These are phyloP conservation scores for Jackrogersella minutella DNA, from an alignment of 495 filamentous ascomycete genomes.

Conservation along the genomic window DNA sequence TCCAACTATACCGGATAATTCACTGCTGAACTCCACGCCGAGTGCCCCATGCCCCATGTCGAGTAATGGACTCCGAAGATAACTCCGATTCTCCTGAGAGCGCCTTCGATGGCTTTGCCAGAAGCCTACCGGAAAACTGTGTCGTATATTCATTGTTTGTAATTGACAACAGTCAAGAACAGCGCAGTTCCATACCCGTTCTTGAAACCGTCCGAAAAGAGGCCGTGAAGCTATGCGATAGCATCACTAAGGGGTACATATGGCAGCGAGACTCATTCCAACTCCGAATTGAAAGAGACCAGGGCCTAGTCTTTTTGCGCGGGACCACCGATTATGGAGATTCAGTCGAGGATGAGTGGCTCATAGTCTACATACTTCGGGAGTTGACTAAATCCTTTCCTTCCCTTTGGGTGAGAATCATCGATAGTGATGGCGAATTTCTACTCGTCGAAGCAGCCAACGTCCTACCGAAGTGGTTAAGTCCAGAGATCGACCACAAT, in stretches of 20 bases:
- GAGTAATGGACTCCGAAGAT: conserved; percentile 30
- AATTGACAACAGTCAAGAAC: conserved; percentile 64
- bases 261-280: conserved; percentile 89
- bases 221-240: conserved; percentile 67
- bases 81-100: conserved; percentile 48
- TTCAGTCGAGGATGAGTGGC: conserved; percentile 96
- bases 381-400: conserved; percentile 77
- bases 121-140: conserved; percentile 82
- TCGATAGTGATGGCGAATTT: conserved; percentile 93
- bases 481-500: conserved; percentile 87
- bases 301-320: conserved; percentile 64
- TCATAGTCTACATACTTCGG: conserved; percentile 89
- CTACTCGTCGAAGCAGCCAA: conserved; percentile 93
- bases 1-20: neutral
- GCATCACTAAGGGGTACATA: conserved; percentile 81
- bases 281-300: conserved; percentile 63
- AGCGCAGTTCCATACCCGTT: conserved; percentile 55
- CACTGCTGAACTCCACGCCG: neutral
- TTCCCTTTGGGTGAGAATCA: conserved; percentile 81
- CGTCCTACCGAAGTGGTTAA: conserved; percentile 86
- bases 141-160: conserved; percentile 86
- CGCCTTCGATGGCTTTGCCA: conserved; percentile 71
- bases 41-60: neutral
- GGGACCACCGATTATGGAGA: conserved; percentile 88
- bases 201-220: conserved; percentile 76